Evolutionary conservation across 2,329 filamentous ascomycete species (phyloP).

Genomic region (Aspergillus costaricaensis): DNA sequence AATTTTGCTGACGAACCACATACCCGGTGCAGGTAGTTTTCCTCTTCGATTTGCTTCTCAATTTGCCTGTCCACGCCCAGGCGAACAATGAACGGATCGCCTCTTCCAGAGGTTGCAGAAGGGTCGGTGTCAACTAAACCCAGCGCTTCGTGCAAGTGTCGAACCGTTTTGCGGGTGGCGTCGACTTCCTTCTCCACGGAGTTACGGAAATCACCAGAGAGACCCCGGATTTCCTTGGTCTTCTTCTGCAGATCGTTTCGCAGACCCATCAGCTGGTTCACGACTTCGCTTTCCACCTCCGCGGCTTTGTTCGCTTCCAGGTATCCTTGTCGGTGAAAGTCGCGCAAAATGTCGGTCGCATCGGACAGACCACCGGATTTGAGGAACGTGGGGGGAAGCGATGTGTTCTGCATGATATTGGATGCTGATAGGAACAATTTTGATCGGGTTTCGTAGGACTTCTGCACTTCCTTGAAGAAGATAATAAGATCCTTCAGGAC

Average conservation of each 20-base stretch:
- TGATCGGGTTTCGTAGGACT: constrained; percentile 80
- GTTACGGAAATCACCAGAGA: constrained; percentile 96
- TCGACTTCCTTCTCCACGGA: constrained; percentile 95
- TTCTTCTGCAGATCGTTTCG: constrained; percentile 89
- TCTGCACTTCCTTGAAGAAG: constrained; percentile 90
- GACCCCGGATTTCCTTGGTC: constrained; percentile 95
- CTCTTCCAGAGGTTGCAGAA: constrained; percentile 74
- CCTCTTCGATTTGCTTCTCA: constrained; percentile 90
- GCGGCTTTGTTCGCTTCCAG: constrained; percentile 82
- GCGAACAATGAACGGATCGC: constrained; percentile 86
- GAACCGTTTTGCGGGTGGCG: constrained; percentile 74
- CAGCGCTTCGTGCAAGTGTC: constrained; percentile 77
- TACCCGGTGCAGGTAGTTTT: constrained; percentile 93
- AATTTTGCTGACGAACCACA: constrained; percentile 33
- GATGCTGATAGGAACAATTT: constrained; percentile 82
- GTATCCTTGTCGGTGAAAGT: constrained; percentile 79
- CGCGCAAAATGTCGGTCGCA: constrained; percentile 75
- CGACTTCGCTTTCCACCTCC: constrained; percentile 89
- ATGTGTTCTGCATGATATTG: constrained; percentile 79
- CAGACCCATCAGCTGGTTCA: constrained; percentile 80
- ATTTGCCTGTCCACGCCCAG: constrained; percentile 86
- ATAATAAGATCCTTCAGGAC: constrained; percentile 90
- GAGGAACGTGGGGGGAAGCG: constrained; percentile 74
- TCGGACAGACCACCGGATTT: constrained; percentile 82
- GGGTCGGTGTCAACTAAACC: constrained; percentile 78